Evolutionary conservation across 495 filamentous ascomycete genomes (phyloP), one percentile per base, ranked within the genome.

Genomic region (Sordaria brevicollis): DNA sequence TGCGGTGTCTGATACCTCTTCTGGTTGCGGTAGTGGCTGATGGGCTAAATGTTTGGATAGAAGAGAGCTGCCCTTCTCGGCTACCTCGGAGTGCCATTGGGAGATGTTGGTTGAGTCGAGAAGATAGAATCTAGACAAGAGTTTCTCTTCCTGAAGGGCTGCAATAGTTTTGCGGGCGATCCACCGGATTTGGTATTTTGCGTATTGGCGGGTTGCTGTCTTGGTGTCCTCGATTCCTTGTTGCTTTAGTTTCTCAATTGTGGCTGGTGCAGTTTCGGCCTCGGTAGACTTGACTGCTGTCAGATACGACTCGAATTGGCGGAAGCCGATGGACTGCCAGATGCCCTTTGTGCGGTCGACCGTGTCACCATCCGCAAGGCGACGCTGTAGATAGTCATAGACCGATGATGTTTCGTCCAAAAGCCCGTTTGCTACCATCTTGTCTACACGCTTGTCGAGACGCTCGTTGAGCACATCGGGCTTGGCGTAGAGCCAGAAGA

Each of bases 301-400:
- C 25, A 94, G 81, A 71, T 92, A 97, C 0, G 86, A 83, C 66
- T 90, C 83, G 77, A 97, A 88, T 77, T 99, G 93, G 75, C 95
- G 96, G 78, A 92, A 97, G 1, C 96, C 96, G 73, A 99, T 98
- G 11, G 93, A 94, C 66, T 95, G 89, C 93, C 93, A 98, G 15
- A 98, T 95, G 3, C 96, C 96, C 35, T 89, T 86, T 0, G 86
- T 90, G 66, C 85, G 82, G 72, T 98, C 92, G 25, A 95, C 80
- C 5, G 73, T 71, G 1, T 83, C 77, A 0, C 89, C 90, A 10
- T 83, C 74, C 0, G 80, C 75, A 17, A 84, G 72, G 49, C 85
- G 81, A 17, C 80, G 65, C 15, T 81, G 77, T 3, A 89, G 76
- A 67, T 85, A 88, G 4, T 85, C 77, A 37, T 86, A 87, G 72